A percentile compares a stretch with the other conserved stretches of the same genome.
Conservation (phyloP, 169 alveolate species). For the Miamiensis avidus region DNA sequence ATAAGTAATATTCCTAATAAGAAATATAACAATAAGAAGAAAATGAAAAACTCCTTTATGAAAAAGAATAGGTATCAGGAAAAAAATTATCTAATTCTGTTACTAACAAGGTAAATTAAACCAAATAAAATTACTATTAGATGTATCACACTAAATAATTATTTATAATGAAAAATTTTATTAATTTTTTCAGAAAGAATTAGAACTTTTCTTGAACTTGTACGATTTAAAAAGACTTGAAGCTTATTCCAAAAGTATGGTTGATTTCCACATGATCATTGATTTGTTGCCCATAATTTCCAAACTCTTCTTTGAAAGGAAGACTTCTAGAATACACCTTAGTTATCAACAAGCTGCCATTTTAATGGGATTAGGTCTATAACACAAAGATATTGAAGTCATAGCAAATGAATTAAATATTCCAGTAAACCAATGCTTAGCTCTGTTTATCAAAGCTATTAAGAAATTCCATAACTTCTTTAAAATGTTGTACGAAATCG, state of each 20-base stretch:
- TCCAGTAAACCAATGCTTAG: slow-evolving; percentile 63
- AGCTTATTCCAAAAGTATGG: slow-evolving; percentile 78
- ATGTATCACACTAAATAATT: not conserved
- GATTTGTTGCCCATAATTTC: slow-evolving; percentile 80
- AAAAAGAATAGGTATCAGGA: slow-evolving; percentile 33
- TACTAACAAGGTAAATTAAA: slow-evolving; percentile 2
- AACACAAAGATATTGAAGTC: slow-evolving; percentile 60
- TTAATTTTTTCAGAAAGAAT: slow-evolving; percentile 36
- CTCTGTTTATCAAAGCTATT: slow-evolving; percentile 76
- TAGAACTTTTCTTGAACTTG: slow-evolving; percentile 54
- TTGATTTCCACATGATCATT: slow-evolving; percentile 77
- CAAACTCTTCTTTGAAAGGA: slow-evolving; percentile 62
- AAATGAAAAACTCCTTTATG: slow-evolving; percentile 24
- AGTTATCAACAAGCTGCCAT: slow-evolving; percentile 72
- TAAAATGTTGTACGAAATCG: slow-evolving; percentile 59
- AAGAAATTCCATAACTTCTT: slow-evolving; percentile 67
- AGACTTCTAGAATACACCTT: slow-evolving; percentile 46
- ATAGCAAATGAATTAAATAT: slow-evolving; percentile 58
- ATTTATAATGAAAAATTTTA: slow-evolving; percentile 45
- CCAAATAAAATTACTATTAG: not conserved
- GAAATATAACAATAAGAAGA: not conserved
- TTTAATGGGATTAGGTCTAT: slow-evolving; percentile 76
- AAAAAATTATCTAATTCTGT: slow-evolving; percentile 34
- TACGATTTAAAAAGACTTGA: slow-evolving; percentile 83
- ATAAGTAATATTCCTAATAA: not conserved